These are phyloP conservation scores for Phytophthora cactorum DNA, from an alignment of 352 stramenopile species.

Conservation along the genomic window DNA sequence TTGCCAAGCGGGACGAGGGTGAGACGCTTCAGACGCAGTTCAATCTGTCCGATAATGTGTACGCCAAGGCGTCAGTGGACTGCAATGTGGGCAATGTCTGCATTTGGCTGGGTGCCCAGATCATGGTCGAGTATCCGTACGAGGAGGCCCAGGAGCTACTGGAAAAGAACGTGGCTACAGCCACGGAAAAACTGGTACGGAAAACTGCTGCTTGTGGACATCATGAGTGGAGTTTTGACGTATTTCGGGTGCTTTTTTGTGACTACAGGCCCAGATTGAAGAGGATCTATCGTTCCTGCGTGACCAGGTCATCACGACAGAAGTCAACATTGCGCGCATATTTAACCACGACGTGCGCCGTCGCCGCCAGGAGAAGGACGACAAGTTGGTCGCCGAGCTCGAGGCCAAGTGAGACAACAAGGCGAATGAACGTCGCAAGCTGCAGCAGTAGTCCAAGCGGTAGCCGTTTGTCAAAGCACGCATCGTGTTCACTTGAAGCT, in stretches of 20 bases:
- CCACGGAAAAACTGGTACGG: conserved; percentile 72
- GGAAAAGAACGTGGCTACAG: conserved; percentile 73
- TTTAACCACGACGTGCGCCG: conserved; percentile 97
- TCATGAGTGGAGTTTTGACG: not conserved
- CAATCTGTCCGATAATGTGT: conserved; percentile 95
- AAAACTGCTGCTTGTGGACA: not conserved
- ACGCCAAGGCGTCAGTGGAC: conserved; percentile 94
- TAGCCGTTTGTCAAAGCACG: too few species aligned
- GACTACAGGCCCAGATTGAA: conserved; percentile 72
- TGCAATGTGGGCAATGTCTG: conserved; percentile 92
- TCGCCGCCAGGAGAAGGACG: conserved; percentile 79
- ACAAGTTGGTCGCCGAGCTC: conserved; percentile 63
- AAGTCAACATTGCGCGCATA: conserved; percentile 97
- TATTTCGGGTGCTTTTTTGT: too few species aligned
- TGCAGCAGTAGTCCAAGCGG: too few species aligned
- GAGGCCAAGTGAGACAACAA: conserved; percentile 57
- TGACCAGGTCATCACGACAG: conserved; percentile 97
- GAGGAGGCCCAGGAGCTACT: conserved; percentile 94
- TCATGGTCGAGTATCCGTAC: conserved; percentile 98
- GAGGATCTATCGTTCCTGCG: conserved; percentile 94
- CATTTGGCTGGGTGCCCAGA: conserved; percentile 97
- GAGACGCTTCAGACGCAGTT: conserved; percentile 92
- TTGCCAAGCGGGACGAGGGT: conserved; percentile 70
- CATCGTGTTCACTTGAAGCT: too few species aligned
- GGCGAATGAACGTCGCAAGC: too few species aligned